Conservation (phyloP, 2,329 filamentous ascomycete genomes). For the Fusarium nygamai region DNA sequence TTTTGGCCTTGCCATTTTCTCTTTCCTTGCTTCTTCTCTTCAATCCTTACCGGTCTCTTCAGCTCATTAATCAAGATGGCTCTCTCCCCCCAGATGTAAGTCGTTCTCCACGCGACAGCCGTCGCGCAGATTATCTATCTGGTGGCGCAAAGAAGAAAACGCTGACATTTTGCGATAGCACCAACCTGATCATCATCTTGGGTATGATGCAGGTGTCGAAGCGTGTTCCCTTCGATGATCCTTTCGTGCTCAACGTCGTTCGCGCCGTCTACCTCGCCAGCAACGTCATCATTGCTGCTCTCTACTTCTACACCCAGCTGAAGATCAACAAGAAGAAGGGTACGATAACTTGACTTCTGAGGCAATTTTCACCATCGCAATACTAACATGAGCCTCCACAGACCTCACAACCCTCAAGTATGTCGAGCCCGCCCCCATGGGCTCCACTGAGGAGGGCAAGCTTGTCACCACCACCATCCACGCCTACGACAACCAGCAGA, state of each 20-base stretch:
- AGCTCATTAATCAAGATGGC: constrained; percentile 61
- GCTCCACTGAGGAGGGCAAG: constrained; percentile 92
- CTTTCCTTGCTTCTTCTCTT: constrained; percentile 1
- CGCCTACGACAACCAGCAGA: constrained; percentile 90
- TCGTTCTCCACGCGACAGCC: constrained; percentile 1
- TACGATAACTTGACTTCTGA: constrained; percentile 55
- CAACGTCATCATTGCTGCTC: constrained; percentile 82
- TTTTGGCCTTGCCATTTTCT: constrained; percentile 17
- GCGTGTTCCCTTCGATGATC: constrained; percentile 93
- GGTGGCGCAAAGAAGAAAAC: constrained; percentile 27
- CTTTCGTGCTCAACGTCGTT: constrained; percentile 65
- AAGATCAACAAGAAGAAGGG: constrained; percentile 98
- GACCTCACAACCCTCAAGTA: constrained; percentile 98
- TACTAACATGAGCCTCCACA: constrained; percentile 51
- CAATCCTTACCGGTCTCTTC: background rate
- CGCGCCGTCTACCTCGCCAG: constrained; percentile 65
- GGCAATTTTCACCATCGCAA: background rate
- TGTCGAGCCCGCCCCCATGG: constrained; percentile 94
- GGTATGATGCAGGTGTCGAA: constrained; percentile 99
- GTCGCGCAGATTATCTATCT: constrained; percentile 17
- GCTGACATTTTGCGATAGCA: constrained; percentile 62
- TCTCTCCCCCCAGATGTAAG: constrained; percentile 73
- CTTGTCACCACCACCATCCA: constrained; percentile 96
- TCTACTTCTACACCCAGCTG: constrained; percentile 87
- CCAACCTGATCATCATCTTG: constrained; percentile 93